Conservation (phyloP, 2,329 filamentous ascomycete species). For the Scorias spongiosa region DNA sequence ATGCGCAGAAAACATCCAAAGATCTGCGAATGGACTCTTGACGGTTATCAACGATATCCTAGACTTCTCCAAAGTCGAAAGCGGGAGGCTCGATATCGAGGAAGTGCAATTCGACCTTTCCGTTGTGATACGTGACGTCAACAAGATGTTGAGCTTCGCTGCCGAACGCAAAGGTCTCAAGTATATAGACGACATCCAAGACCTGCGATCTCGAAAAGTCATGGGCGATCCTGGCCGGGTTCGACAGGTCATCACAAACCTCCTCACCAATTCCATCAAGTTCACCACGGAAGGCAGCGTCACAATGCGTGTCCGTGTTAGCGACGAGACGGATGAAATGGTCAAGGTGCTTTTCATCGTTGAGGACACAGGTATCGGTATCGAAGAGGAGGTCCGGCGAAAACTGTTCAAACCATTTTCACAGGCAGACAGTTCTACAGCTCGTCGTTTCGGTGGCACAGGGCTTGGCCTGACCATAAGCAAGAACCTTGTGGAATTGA, state of each 20-base stretch:
- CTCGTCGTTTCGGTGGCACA: slow-evolving; percentile 63
- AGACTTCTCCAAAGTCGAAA: slow-evolving; percentile 78
- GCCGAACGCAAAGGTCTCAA: slow-evolving; percentile 65
- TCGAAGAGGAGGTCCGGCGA: slow-evolving; percentile 60
- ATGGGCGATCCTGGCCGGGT: slow-evolving; percentile 75
- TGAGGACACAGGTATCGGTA: slow-evolving; percentile 67
- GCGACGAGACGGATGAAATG: slow-evolving; percentile 47
- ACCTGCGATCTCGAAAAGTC: slow-evolving; percentile 55
- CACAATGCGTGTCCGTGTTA: slow-evolving; percentile 48
- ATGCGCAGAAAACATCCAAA: slow-evolving; percentile 62
- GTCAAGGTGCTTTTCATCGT: slow-evolving; percentile 57
- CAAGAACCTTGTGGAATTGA: slow-evolving; percentile 65
- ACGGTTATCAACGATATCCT: slow-evolving; percentile 86
- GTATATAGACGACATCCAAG: slow-evolving; percentile 49
- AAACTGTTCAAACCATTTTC: slow-evolving; percentile 67
- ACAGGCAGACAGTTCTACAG: slow-evolving; percentile 68
- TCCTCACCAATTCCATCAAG: slow-evolving; percentile 64
- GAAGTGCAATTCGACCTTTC: slow-evolving; percentile 66
- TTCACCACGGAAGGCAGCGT: slow-evolving; percentile 57
- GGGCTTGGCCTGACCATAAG: slow-evolving; percentile 66
- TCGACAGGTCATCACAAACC: slow-evolving; percentile 68
- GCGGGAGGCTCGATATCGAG: slow-evolving; percentile 60
- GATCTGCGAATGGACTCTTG: slow-evolving; percentile 64
- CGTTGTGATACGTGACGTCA: slow-evolving; percentile 61
- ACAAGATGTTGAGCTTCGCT: slow-evolving; percentile 76